Conservation (phyloP, 805 yeast species). For the Yarrowia deformans region DNA sequence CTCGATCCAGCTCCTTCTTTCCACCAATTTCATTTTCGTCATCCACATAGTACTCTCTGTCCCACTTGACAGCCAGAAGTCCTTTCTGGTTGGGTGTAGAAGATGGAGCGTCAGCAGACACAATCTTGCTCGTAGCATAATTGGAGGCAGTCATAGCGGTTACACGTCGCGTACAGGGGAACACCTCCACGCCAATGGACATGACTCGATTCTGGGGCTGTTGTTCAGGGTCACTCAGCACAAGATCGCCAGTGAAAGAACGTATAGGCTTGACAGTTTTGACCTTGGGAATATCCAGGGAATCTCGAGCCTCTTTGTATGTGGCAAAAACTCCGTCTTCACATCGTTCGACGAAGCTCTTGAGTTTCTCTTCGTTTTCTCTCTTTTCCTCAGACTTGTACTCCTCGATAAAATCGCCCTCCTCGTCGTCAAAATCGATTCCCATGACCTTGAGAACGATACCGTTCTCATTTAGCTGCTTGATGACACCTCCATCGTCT, state of each 20-base stretch:
- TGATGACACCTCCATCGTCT: background rate
- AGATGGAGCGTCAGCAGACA: background rate
- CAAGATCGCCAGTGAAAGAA: slow-evolving; percentile 57
- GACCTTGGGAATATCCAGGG: slow-evolving; percentile 46
- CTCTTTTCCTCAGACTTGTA: slow-evolving; percentile 30
- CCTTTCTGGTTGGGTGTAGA: slow-evolving; percentile 1
- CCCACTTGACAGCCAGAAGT: slow-evolving; percentile 33
- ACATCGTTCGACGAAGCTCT: slow-evolving; percentile 16
- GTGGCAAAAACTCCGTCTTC: slow-evolving; percentile 41
- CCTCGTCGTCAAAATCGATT: slow-evolving; percentile 41
- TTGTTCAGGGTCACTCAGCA: slow-evolving; percentile 56
- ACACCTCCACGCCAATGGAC: slow-evolving; percentile 42
- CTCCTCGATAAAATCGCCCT: slow-evolving; percentile 1
- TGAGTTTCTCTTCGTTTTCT: slow-evolving; percentile 28
- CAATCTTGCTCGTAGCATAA: slow-evolving; percentile 10
- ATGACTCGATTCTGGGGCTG: slow-evolving; percentile 45
- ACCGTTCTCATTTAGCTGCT: background rate
- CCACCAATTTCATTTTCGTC: slow-evolving; percentile 47
- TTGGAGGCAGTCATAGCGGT: slow-evolving; percentile 40
- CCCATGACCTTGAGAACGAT: slow-evolving; percentile 42
- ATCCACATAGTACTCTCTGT: slow-evolving; percentile 42
- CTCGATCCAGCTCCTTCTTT: slow-evolving; percentile 50
- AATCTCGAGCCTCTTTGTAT: slow-evolving; percentile 41
- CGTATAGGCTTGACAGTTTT: slow-evolving; percentile 58
- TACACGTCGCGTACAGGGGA: slow-evolving; percentile 43